Evolutionary conservation across 2,329 filamentous ascomycete species (phyloP).

Genomic region (Zymoseptoria ardabiliae): DNA sequence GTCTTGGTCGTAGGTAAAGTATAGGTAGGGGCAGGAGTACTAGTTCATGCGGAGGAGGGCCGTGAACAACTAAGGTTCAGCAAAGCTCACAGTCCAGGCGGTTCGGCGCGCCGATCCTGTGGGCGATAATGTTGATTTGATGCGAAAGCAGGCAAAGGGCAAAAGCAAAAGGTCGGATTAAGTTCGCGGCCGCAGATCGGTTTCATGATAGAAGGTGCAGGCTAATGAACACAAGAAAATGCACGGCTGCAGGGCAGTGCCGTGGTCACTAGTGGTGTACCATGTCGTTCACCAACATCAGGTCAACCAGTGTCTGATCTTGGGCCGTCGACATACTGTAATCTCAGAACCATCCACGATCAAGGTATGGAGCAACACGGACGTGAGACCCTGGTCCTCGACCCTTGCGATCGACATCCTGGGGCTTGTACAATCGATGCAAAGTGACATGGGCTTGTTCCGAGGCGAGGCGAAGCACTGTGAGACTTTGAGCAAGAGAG

Average conservation of each 20-base stretch:
- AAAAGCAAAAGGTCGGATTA: not conserved
- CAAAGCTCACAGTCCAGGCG: not conserved
- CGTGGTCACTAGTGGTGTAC: not conserved
- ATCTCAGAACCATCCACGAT: not conserved
- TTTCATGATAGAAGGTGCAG: not conserved
- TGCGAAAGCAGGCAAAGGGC: not conserved
- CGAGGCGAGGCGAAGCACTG: not conserved
- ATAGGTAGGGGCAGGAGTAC: not conserved
- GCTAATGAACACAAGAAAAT: not conserved
- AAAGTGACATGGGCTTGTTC: not conserved
- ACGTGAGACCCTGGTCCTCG: not conserved
- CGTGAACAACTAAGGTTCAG: not conserved
- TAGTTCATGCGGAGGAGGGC: not conserved
- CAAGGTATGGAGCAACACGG: not conserved
- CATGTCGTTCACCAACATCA: not conserved
- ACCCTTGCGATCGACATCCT: not conserved
- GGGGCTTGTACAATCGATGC: not conserved
- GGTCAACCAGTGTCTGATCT: not conserved
- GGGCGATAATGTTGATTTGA: not conserved
- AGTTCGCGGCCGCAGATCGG: not conserved
- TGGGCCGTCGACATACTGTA: not conserved
- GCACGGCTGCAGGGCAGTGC: not conserved
- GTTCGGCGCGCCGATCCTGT: not conserved
- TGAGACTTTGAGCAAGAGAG: not conserved
- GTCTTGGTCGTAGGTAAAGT: not conserved